phyloP scores from a whole-genome alignment of 768 basidiomycete genomes.

The Leucosporidium scottii region DNA sequence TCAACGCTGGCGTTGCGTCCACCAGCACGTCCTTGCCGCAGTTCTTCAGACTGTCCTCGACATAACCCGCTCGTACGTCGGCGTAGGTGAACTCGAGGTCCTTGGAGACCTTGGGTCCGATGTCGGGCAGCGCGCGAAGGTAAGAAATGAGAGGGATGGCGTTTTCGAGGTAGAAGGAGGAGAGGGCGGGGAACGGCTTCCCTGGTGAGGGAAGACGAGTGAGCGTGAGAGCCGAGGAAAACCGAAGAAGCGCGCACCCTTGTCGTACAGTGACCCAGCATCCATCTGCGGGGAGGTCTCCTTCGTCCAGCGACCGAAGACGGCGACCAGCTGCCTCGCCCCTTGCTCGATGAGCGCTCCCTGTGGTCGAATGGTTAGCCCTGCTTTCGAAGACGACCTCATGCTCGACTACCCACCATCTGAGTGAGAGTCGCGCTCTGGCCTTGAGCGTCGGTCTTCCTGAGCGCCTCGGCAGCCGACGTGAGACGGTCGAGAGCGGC shows the following conservation, averaged over 20 bases:
- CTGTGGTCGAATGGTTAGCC: too few species aligned
- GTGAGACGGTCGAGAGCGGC: conserved; percentile 33
- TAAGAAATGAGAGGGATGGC: conserved; percentile 29
- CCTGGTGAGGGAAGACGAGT: not conserved
- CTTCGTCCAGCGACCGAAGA: conserved; percentile 25
- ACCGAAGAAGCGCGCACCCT: conserved; percentile 1
- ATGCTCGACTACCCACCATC: conserved; percentile 17
- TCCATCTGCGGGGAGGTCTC: conserved; percentile 22
- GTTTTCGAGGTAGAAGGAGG: conserved; percentile 25
- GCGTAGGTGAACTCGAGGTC: conserved; percentile 26
- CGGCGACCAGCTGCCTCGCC: conserved; percentile 16
- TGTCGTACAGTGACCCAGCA: conserved; percentile 27
- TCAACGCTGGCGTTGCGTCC: conserved; percentile 11
- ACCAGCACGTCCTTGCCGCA: conserved; percentile 31
- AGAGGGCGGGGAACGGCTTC: conserved; percentile 27
- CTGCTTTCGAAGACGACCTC: too few species aligned
- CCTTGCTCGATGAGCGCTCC: conserved; percentile 21
- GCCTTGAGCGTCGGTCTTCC: conserved; percentile 33
- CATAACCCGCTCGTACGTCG: conserved; percentile 16
- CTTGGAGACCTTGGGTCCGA: conserved; percentile 12
- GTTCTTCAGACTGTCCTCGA: conserved; percentile 30
- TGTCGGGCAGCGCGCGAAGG: conserved; percentile 26
- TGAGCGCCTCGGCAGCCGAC: conserved; percentile 30
- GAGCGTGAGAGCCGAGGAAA: not conserved
- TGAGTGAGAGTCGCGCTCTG: conserved; percentile 28